Conservation (phyloP, 257 asterid genomes). For the Nicotiana tomentosiformis region DNA sequence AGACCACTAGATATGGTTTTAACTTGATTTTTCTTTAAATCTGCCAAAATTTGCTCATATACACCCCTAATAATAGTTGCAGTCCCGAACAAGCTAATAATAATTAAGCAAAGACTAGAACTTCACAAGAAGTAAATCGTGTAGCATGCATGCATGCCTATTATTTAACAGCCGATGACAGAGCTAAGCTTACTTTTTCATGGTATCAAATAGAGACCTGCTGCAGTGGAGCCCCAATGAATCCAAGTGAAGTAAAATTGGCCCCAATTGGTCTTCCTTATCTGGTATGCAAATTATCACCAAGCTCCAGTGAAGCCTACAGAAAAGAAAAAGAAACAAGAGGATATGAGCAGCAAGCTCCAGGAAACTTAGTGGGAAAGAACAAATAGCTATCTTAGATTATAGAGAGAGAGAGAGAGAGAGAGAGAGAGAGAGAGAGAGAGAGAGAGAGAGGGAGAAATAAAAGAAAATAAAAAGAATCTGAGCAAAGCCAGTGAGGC, state of each 20-base stretch:
- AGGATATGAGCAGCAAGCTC: constrained; percentile 18
- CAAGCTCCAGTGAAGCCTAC: constrained; percentile 97
- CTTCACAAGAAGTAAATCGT: not conserved
- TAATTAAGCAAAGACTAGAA: constrained; percentile 5
- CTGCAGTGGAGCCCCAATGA: constrained; percentile 70
- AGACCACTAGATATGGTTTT: not conserved
- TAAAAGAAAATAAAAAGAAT: not conserved
- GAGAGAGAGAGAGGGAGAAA: not conserved
- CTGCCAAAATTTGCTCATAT: not conserved
- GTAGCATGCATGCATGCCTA: not conserved
- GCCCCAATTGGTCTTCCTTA: constrained; percentile 64
- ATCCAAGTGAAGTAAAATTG: constrained; percentile 82
- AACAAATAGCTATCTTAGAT: not conserved
- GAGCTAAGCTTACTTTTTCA: constrained; percentile 47
- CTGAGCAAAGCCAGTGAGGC: not conserved
- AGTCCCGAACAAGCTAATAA: not conserved
- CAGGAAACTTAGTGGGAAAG: constrained; percentile 4
- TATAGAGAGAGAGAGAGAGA: not conserved
- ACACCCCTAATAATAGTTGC: not conserved
- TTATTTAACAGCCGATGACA: not conserved
- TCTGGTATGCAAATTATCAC: constrained; percentile 77
- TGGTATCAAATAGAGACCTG: constrained; percentile 46
- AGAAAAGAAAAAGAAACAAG: constrained; percentile 12
- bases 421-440: not conserved
- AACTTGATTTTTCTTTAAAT: not conserved